These are phyloP conservation scores for Kwoniella dendrophila DNA, from an alignment of 768 basidiomycete genomes.

Conservation along the genomic window DNA sequence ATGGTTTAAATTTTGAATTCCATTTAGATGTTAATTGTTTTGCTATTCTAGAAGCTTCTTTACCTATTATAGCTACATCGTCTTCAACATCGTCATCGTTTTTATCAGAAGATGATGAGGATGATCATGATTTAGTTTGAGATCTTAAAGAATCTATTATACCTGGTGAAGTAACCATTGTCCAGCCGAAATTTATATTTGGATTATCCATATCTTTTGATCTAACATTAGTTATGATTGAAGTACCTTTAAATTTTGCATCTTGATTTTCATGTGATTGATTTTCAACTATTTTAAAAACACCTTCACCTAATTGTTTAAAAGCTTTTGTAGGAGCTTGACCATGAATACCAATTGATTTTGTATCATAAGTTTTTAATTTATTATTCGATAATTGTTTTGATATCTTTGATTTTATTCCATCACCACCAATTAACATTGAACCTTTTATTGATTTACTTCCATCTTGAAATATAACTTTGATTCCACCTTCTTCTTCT, in stretches of 20 bases:
- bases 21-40: slow-evolving; percentile 24
- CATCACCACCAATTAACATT: slow-evolving; percentile 35
- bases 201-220: slow-evolving; percentile 33
- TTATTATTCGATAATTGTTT: slow-evolving; percentile 26
- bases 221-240: slow-evolving; percentile 3
- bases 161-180: slow-evolving; percentile 27
- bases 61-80: slow-evolving; percentile 28
- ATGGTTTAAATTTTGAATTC: slow-evolving; percentile 21
- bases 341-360: slow-evolving; percentile 31
- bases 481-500: slow-evolving; percentile 19
- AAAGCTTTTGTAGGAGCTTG: slow-evolving; percentile 29
- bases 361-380: slow-evolving; percentile 34
- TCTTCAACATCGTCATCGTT: too few relatives aligned
- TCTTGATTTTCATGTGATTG: not conserved
- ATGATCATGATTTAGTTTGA: too few relatives aligned
- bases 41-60: slow-evolving; percentile 25
- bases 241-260: not conserved
- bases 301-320: slow-evolving; percentile 30
- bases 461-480: slow-evolving; percentile 27
- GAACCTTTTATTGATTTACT: slow-evolving; percentile 22
- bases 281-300: slow-evolving; percentile 9
- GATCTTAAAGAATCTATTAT: too few relatives aligned
- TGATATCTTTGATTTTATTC: slow-evolving; percentile 25
- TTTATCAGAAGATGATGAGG: too few relatives aligned
- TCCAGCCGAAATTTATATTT: slow-evolving; percentile 28